Percentiles rank a stretch among this genome's conserved stretches.
phyloP scores from a whole-genome alignment of 345 rosid genomes.

The Ailanthus altissimus region DNA sequence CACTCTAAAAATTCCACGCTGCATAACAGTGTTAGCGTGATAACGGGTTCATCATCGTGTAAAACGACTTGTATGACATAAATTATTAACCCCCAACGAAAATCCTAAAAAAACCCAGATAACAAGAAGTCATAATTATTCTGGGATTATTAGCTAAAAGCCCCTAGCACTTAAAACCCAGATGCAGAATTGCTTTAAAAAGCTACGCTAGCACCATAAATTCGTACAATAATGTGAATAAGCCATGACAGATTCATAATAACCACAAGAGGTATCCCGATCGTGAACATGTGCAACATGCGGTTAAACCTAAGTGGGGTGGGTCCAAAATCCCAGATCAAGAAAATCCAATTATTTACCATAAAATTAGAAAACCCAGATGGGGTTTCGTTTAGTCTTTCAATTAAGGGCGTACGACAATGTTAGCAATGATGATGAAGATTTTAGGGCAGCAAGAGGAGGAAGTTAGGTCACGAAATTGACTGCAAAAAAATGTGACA shows the following conservation, averaged over 20 bases:
- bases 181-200: constrained; percentile 5
- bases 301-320: constrained; percentile 16
- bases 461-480: constrained; percentile 18
- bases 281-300: constrained; percentile 18
- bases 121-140: background rate
- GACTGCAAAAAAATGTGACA: constrained; percentile 21
- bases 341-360: constrained; percentile 18
- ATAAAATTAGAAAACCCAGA: background rate
- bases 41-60: background rate
- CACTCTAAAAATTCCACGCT: background rate
- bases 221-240: background rate
- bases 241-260: background rate
- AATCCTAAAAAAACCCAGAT: constrained; percentile 11
- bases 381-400: background rate
- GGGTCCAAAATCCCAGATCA: constrained; percentile 21
- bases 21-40: background rate
- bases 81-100: background rate
- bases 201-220: background rate
- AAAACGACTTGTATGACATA: background rate
- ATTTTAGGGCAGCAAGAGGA: constrained; percentile 5
- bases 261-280: background rate
- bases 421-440: constrained; percentile 12
- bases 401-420: background rate
- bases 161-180: background rate
- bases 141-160: background rate